These are phyloP conservation scores for Globisporangium recalcitrans DNA, from an alignment of 352 stramenopile genomes.

Conservation along the genomic window DNA sequence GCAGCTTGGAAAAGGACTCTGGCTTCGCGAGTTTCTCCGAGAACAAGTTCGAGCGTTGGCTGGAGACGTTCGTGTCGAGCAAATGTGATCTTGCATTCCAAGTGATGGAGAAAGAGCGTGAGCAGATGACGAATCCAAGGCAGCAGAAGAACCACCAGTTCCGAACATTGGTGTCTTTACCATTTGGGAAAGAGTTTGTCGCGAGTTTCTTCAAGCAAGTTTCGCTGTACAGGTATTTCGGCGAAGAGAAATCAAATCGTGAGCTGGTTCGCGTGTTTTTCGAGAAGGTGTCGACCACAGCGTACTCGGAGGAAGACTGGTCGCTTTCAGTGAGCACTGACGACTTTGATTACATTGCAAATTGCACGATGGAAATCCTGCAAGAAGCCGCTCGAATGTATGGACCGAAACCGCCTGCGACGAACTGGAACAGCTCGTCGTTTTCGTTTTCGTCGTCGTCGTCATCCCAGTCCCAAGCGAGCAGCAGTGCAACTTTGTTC, in stretches of 20 bases:
- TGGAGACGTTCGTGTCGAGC: slow-evolving; percentile 46
- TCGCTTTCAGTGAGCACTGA: slow-evolving; percentile 26
- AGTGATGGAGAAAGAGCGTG: slow-evolving; percentile 48
- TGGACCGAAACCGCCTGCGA: slow-evolving; percentile 33
- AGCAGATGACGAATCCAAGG: slow-evolving; percentile 37
- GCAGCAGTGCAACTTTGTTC: slow-evolving; percentile 55
- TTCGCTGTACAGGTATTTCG: slow-evolving; percentile 55
- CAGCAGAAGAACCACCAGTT: slow-evolving; percentile 74
- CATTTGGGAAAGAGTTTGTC: slow-evolving; percentile 58
- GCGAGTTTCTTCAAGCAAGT: slow-evolving; percentile 72
- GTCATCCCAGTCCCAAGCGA: slow-evolving; percentile 29
- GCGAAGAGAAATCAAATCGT: slow-evolving; percentile 68
- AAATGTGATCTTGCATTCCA: slow-evolving; percentile 47
- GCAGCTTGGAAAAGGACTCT: slow-evolving; percentile 51
- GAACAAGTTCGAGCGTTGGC: slow-evolving; percentile 71
- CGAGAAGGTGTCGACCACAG: slow-evolving; percentile 71
- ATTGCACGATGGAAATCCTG: slow-evolving; percentile 62
- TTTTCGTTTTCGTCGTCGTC: slow-evolving; percentile 35
- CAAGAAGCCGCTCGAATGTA: slow-evolving; percentile 73
- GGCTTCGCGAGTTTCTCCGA: slow-evolving; percentile 60
- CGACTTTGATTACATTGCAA: slow-evolving; percentile 54
- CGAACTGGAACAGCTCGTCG: slow-evolving; percentile 20
- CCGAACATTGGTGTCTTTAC: slow-evolving; percentile 59
- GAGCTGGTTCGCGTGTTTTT: slow-evolving; percentile 76
- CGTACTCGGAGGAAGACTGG: slow-evolving; percentile 63